Conservation (phyloP, 2,329 filamentous ascomycete genomes). For the Botrytis fabae region DNA sequence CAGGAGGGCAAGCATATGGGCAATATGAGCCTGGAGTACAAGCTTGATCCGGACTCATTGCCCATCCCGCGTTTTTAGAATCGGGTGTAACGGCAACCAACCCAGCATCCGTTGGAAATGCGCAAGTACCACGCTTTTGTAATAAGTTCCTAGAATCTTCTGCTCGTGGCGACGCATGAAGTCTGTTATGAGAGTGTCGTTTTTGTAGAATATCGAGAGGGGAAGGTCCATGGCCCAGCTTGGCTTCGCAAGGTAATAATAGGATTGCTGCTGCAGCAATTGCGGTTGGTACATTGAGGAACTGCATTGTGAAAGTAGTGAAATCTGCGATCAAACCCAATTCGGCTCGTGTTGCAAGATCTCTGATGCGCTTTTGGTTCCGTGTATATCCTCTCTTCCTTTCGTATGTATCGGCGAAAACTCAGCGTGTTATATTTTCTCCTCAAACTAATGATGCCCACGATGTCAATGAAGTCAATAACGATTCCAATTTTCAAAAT, state of each 20-base stretch:
- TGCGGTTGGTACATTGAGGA: conserved; percentile 51
- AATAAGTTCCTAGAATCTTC: conserved; percentile 30
- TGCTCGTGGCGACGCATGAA: conserved; percentile 33
- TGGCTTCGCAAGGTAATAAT: conserved; percentile 39
- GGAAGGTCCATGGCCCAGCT: conserved; percentile 31
- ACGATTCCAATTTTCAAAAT: background rate
- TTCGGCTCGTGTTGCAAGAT: background rate
- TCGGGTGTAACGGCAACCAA: conserved; percentile 67
- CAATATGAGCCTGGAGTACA: conserved; percentile 70
- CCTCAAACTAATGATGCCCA: background rate
- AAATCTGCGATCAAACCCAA: conserved; percentile 23
- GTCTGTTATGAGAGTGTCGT: conserved; percentile 35
- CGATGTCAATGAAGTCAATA: conserved; percentile 5
- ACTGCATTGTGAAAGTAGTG: conserved; percentile 50
- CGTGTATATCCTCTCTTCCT: background rate
- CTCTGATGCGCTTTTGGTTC: background rate
- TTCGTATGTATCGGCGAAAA: background rate
- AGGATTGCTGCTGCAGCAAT: conserved; percentile 52
- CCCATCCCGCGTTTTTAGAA: conserved; percentile 70
- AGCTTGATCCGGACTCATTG: conserved; percentile 72
- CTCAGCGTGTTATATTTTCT: background rate
- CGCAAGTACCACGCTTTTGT: conserved; percentile 50
- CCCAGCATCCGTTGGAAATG: conserved; percentile 66
- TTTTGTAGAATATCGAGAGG: conserved; percentile 36
- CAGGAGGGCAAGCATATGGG: conserved; percentile 73